Base-by-base conservation (phyloP, 306 rosid species). In the Ceratonia siliqua region DNA sequence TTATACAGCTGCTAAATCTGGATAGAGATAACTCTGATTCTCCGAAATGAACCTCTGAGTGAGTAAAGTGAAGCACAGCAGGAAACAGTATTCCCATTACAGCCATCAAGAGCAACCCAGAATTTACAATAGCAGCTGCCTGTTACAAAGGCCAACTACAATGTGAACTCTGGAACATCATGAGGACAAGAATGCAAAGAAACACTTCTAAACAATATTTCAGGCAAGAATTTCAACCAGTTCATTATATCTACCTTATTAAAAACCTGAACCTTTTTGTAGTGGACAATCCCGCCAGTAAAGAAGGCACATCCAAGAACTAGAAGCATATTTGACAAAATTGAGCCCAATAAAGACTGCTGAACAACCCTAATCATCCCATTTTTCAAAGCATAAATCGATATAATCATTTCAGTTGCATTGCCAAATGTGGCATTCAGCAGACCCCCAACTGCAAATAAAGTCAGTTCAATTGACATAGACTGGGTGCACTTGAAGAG, bases 291-390 rank as follows among this genome's bases (percentile, higher is more conserved):
- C 70, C 98, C 98, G 48, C 98, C 97, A 13, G 89, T 83, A 70
- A 93, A 93, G 89, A 93, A 93, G 58, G 97, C 96, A 70, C 97
- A 91, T 15, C 98, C 98, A 52, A 93, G 98, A 65, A 93, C 98
- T 27, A 93, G 81, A 42, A 93, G 96, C 96, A 93, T 91, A 81
- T 93, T 93, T 53, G 98, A 93, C 77, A 93, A 82, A 85, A 89
- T 91, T 8, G 98, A 93, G 36, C 98, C 98, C 55, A 93, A 79
- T 41, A 93, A 84, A 68, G 97, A 89, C 62, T 93, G 98, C 69
- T 93, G 97, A 83, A 93, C 98, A 70, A 93, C 98, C 81, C 97
- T 89, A 58, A 91, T 88, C 98, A 93, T 93, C 72, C 89, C 92
- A 54, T 82, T 86, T 70, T 93, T 88, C 79, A 93, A 78, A 12